Evolutionary conservation across 139 green algal species (phyloP).

Genomic region (Chlamydomonas asymmetrica): DNA sequence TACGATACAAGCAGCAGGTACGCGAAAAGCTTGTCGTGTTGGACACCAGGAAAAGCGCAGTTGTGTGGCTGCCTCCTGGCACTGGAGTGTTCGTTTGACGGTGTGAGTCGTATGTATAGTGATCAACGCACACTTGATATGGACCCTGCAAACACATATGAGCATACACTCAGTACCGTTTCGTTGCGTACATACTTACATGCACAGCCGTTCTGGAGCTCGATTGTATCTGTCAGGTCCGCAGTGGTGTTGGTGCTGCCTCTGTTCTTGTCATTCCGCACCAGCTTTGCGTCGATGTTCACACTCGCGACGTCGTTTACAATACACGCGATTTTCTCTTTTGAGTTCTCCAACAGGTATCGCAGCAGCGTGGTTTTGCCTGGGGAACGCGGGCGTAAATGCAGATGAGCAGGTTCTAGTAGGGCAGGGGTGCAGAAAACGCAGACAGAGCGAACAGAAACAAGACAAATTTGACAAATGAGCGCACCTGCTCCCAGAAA

Average conservation of each 20-base stretch:
- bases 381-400: neutral
- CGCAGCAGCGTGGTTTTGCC: conserved; percentile 92
- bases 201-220: conserved; percentile 92
- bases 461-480: too few species aligned
- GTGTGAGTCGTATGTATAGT: too few species aligned
- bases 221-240: conserved; percentile 91
- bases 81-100: too few species aligned
- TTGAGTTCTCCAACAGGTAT: conserved; percentile 80
- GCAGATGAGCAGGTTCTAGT: neutral
- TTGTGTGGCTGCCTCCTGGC: too few species aligned
- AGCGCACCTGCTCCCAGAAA: conserved; percentile 74
- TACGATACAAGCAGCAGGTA: too few species aligned
- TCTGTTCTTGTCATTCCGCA: conserved; percentile 65
- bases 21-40: too few species aligned
- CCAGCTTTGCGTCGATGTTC: conserved; percentile 95
- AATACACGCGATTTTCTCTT: conserved; percentile 89
- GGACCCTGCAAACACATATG: too few species aligned
- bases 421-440: neutral
- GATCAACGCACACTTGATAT: too few species aligned
- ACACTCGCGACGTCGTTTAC: conserved; percentile 93
- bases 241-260: conserved; percentile 37
- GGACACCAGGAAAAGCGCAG: too few species aligned
- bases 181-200: too few species aligned
- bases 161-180: too few species aligned
- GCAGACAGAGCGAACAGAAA: neutral